Evolutionary conservation across 1,139 yeast species (phyloP).

Genomic region (Yamadazyma songkhlaensis): DNA sequence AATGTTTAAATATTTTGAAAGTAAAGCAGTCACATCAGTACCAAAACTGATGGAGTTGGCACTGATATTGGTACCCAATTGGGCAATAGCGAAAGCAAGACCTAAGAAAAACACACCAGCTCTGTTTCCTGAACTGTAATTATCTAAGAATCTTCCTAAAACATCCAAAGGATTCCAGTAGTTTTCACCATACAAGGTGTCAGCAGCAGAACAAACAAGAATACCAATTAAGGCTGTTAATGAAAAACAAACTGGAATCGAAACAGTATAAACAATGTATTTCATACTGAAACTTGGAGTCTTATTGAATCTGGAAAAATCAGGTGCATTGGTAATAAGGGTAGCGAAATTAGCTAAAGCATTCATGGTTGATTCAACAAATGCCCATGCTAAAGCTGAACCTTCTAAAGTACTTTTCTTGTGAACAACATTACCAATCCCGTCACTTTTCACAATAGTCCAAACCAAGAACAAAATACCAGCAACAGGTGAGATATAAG

Average conservation of each 20-base stretch:
- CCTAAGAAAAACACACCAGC: conserved; percentile 86
- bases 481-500: conserved; percentile 73
- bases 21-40: conserved; percentile 81
- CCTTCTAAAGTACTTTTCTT: conserved; percentile 51
- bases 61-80: conserved; percentile 86
- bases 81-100: conserved; percentile 77
- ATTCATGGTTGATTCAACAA: conserved; percentile 74
- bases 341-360: conserved; percentile 85
- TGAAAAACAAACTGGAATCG: conserved; percentile 77
- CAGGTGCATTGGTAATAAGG: conserved; percentile 83
- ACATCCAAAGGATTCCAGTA: conserved; percentile 89
- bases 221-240: conserved; percentile 84
- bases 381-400: conserved; percentile 75
- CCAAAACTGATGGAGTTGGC: conserved; percentile 91
- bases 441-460: conserved; percentile 74
- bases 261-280: conserved; percentile 46
- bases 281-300: conserved; percentile 40
- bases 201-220: conserved; percentile 79
- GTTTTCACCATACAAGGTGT: conserved; percentile 63
- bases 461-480: conserved; percentile 77
- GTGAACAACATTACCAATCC: conserved; percentile 66
- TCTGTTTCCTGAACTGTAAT: conserved; percentile 54
- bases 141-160: conserved; percentile 60
- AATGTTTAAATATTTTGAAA: conserved; percentile 75
- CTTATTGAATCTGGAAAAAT: conserved; percentile 80